Evolutionary conservation across 108 stramenopile species (phyloP).

Genomic region (Parietichytrium sp.): DNA sequence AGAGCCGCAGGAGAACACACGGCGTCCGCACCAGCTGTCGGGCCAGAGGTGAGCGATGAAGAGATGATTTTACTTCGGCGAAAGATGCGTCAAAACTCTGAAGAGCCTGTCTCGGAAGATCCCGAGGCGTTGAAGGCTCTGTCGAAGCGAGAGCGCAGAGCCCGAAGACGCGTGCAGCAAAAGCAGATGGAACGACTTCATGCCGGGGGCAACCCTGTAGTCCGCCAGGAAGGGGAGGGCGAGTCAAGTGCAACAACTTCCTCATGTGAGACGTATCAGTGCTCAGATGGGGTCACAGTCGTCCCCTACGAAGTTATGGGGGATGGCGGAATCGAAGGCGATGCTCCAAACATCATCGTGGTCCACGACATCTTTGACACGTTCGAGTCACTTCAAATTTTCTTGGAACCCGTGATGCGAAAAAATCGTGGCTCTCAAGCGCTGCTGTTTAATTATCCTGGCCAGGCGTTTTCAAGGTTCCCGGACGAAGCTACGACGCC

Average conservation of each 20-base stretch:
- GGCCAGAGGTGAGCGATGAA: too few species aligned
- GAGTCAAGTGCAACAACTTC: not conserved
- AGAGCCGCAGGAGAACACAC: too few species aligned
- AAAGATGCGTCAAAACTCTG: too few species aligned
- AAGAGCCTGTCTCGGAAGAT: too few species aligned
- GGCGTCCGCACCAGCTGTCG: too few species aligned
- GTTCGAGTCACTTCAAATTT: constrained; percentile 51
- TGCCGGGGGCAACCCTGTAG: not conserved
- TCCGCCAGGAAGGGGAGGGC: not conserved
- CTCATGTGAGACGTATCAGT: not conserved
- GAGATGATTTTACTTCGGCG: too few species aligned
- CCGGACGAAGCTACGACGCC: constrained; percentile 43
- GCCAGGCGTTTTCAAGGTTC: constrained; percentile 57
- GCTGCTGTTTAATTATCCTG: constrained; percentile 61
- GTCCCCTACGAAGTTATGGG: constrained; percentile 50
- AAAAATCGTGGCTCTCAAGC: constrained; percentile 55
- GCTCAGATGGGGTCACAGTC: constrained; percentile 44
- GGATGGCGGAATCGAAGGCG: not conserved
- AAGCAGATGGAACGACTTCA: constrained; percentile 35
- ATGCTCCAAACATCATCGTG: constrained; percentile 45
- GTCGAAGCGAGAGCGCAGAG: constrained; percentile 36
- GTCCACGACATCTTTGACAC: constrained; percentile 68
- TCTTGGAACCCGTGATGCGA: constrained; percentile 53
- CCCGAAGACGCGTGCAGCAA: constrained; percentile 30
- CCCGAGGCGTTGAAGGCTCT: not conserved